These are phyloP conservation scores for Teratosphaeria pseudoeucalypti DNA, from an alignment of 2,329 filamentous ascomycete genomes.

Conservation along the genomic window DNA sequence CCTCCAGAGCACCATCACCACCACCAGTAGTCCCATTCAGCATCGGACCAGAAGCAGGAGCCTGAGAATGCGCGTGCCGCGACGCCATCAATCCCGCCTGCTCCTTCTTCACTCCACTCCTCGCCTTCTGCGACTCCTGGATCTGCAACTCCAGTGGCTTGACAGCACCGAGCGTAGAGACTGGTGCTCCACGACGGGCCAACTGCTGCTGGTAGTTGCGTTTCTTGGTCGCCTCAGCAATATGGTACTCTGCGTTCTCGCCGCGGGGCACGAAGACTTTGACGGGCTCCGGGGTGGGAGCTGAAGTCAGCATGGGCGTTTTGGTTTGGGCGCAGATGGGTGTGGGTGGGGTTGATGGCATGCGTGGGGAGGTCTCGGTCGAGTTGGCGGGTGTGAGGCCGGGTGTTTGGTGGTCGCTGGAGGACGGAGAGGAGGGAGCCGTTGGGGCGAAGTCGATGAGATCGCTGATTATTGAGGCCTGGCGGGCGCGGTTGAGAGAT, in stretches of 20 bases:
- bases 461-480: slow-evolving; percentile 12
- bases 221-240: slow-evolving; percentile 13
- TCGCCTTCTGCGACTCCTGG: slow-evolving; percentile 4
- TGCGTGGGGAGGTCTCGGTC: background rate
- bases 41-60: background rate
- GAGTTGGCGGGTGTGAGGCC: background rate
- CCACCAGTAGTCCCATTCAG: background rate
- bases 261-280: slow-evolving; percentile 22
- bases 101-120: background rate
- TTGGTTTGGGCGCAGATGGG: background rate
- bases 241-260: slow-evolving; percentile 18
- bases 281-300: background rate
- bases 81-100: slow-evolving; percentile 7
- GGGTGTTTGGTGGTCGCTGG: background rate
- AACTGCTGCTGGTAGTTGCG: background rate
- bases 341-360: background rate
- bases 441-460: slow-evolving; percentile 19
- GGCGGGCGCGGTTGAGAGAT: slow-evolving; percentile 1
- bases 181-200: background rate
- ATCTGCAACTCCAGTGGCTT: slow-evolving; percentile 3
- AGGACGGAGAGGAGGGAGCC: slow-evolving; percentile 3
- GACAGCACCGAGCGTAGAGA: slow-evolving; percentile 1
- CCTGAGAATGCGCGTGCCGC: slow-evolving; percentile 2
- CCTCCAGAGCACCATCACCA: slow-evolving; percentile 2
- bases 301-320: background rate